Evolutionary conservation across 768 basidiomycete species (phyloP).

Genomic region (Mycena albidolilacea): DNA sequence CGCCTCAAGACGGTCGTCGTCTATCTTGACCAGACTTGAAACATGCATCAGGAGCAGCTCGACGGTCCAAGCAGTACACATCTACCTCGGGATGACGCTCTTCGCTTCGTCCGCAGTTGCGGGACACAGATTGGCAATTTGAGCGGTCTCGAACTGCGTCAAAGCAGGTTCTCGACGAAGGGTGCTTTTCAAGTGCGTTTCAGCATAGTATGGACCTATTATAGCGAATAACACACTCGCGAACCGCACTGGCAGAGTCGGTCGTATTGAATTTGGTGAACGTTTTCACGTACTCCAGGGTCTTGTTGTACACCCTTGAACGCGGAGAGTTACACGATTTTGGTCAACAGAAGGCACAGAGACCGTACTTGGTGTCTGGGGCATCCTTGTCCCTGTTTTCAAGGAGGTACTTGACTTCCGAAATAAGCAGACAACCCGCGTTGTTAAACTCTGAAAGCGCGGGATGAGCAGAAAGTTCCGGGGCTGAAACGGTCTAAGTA

Average conservation of each 20-base stretch:
- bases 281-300: conserved; percentile 91
- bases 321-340: not conserved
- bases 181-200: conserved; percentile 61
- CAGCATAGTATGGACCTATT: conserved; percentile 22
- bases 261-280: conserved; percentile 93
- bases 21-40: conserved; percentile 83
- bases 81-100: conserved; percentile 89
- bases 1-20: conserved; percentile 88
- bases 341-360: not conserved
- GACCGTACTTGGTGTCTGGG: conserved; percentile 85
- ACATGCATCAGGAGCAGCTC: not conserved
- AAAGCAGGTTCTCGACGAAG: conserved; percentile 83
- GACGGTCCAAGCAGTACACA: not conserved
- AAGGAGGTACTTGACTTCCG: conserved; percentile 92
- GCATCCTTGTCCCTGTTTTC: conserved; percentile 91
- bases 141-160: conserved; percentile 93
- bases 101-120: conserved; percentile 92
- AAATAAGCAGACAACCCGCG: conserved; percentile 91
- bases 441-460: conserved; percentile 81
- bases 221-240: conserved; percentile 73
- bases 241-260: conserved; percentile 87
- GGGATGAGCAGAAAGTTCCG: not conserved
- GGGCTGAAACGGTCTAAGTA: not conserved
- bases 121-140: conserved; percentile 93
- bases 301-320: conserved; percentile 91